A percentile compares a stretch with the other conserved stretches of the same genome.
phyloP scores from a whole-genome alignment of 441 rosid genomes.

The Arabidopsis lyrata region DNA sequence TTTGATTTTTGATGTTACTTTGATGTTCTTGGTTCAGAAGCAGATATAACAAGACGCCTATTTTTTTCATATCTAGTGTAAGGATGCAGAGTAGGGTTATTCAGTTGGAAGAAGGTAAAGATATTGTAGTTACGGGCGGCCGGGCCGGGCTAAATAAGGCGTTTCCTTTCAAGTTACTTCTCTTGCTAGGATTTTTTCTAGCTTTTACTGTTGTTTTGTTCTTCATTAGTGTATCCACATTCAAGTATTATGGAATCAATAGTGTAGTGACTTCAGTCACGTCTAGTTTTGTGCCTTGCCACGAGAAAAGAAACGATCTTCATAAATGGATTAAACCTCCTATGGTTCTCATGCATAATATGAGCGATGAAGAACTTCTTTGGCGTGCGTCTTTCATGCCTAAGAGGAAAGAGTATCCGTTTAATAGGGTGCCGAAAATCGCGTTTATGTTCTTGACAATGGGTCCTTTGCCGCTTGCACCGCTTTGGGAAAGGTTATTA shows the following conservation, averaged over 20 bases:
- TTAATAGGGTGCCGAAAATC: conserved; percentile 70
- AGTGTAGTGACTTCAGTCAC: conserved; percentile 54
- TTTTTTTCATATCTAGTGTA: not conserved
- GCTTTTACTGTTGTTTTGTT: conserved; percentile 60
- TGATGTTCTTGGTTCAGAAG: conserved; percentile 15
- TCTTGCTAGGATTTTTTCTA: conserved; percentile 60
- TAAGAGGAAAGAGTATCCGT: conserved; percentile 62
- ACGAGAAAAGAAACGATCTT: conserved; percentile 49
- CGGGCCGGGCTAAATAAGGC: conserved; percentile 57
- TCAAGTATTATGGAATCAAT: conserved; percentile 64
- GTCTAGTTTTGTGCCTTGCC: conserved; percentile 58
- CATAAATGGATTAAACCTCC: conserved; percentile 69
- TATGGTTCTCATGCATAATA: conserved; percentile 58
- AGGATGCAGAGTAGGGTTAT: conserved; percentile 59
- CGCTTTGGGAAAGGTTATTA: conserved; percentile 89
- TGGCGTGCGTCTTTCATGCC: conserved; percentile 89
- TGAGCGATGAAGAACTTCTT: conserved; percentile 74
- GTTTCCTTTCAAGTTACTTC: conserved; percentile 59
- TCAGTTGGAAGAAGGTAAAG: conserved; percentile 72
- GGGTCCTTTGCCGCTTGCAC: conserved; percentile 85
- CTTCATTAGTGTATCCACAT: conserved; percentile 61
- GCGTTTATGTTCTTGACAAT: conserved; percentile 94
- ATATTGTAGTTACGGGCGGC: conserved; percentile 34
- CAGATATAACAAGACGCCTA: conserved; percentile 8
- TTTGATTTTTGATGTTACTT: not conserved